Percentiles rank a stretch among this genome's conserved stretches.
These are phyloP conservation scores for Berberis thunbergii DNA, from an alignment of 164 flowering plant species.

Conservation along the genomic window DNA sequence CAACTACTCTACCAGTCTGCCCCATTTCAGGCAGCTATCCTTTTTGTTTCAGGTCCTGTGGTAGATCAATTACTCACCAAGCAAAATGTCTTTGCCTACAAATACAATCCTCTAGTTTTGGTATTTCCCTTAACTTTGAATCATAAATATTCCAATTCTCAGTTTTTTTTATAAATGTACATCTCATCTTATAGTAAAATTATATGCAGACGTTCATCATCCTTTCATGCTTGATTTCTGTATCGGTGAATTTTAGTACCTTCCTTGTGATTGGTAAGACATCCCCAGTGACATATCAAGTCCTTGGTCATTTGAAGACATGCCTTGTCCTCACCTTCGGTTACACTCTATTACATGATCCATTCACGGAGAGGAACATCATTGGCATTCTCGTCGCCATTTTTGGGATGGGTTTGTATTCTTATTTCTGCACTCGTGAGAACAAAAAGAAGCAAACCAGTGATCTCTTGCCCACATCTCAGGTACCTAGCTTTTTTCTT, in stretches of 20 bases:
- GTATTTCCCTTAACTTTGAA: conserved; percentile 22
- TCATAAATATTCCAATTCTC: too few species aligned
- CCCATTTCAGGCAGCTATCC: conserved; percentile 92
- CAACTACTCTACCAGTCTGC: conserved; percentile 94
- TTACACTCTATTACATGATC: conserved; percentile 80
- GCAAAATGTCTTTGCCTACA: conserved; percentile 73
- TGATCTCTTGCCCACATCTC: conserved; percentile 33
- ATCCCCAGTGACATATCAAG: conserved; percentile 95
- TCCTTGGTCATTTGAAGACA: conserved; percentile 92
- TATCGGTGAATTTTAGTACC: conserved; percentile 92
- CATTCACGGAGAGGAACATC: conserved; percentile 81
- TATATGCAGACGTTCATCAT: conserved; percentile 62
- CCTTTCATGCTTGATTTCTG: conserved; percentile 80
- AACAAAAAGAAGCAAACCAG: conserved; percentile 45
- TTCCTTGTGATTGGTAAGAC: conserved; percentile 94
- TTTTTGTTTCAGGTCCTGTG: conserved; percentile 85
- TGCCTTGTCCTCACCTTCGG: conserved; percentile 89
- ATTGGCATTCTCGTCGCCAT: conserved; percentile 72
- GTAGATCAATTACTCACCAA: conserved; percentile 82
- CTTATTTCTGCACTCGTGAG: conserved; percentile 72
- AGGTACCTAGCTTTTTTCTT: conserved; percentile 29
- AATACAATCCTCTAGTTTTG: conserved; percentile 69
- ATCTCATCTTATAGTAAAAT: too few species aligned
- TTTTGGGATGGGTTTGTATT: conserved; percentile 82
- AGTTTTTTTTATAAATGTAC: too few species aligned